Base-by-base conservation (phyloP, 2,329 filamentous ascomycete species). In the Penicillium crustosum region DNA sequence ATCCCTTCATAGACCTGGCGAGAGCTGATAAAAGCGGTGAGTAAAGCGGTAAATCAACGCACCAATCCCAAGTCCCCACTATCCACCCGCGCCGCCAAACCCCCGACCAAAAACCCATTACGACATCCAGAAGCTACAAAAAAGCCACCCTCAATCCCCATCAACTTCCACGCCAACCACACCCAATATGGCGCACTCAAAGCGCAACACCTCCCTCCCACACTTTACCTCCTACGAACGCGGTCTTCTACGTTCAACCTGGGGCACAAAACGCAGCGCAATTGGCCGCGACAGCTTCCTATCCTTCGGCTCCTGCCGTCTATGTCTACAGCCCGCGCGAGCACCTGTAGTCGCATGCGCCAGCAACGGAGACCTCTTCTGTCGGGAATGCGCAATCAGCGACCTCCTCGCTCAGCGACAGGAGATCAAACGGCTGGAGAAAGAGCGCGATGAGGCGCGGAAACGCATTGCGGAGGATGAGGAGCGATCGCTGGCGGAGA, bases 161-260 rank as follows among this genome's bases (percentile, higher is more conserved):
- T 31, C 35, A 33, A 33, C 51, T 25, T 9, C 35, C 25, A 27
- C 38, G 9, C 44, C 29, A 29, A 13, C 25, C 25, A 55, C 44
- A 52, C 17, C 9, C 31, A 59, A 41, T 59, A 79, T 79, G 77
- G 76, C 77, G 9, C 77, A 79, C 62, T 79, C 77, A 71, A 96
- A 96, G 79, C 86, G 91, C 68, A 96, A 97, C 78, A 96, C 92
- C 44, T 93, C 91, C 44, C 87, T 93, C 44, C 88, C 92, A 42
- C 92, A 97, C 76, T 97, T 97, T 81, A 97, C 94, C 35, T 88
- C 91, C 25, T 87, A 97, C 78, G 94, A 97, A 78, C 88, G 94
- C 65, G 84, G 85, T 51, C 84, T 93, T 49, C 89, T 96, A 59
- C 91, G 92, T 69, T 84, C 85, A 19, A 86, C 87, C 66, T 97